phyloP scores from a whole-genome alignment of 768 basidiomycete genomes.

The Infundibulicybe gibba region DNA sequence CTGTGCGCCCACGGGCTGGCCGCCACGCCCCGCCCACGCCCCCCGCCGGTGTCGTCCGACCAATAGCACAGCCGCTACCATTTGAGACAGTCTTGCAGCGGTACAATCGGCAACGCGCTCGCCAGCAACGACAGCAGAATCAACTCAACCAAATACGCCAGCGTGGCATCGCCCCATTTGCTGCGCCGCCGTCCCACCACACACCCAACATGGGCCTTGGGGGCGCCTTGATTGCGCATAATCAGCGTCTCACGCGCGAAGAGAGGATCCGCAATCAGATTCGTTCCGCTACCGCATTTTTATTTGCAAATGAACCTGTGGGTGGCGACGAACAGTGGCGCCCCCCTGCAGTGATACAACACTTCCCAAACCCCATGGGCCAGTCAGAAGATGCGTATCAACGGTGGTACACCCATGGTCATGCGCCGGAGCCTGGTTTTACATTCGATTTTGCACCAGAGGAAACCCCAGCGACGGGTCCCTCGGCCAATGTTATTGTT shows the following conservation, averaged over 20 bases:
- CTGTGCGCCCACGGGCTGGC: conserved; percentile 23
- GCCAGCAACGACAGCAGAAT: conserved; percentile 8
- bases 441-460: conserved; percentile 61
- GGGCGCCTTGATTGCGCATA: conserved; percentile 51
- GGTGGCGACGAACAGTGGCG: neutral
- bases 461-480: conserved; percentile 18
- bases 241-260: conserved; percentile 17
- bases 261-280: conserved; percentile 7
- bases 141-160: conserved; percentile 19
- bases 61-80: conserved; percentile 46
- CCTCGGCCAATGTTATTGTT: conserved; percentile 28
- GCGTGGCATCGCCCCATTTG: conserved; percentile 19
- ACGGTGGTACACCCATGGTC: conserved; percentile 62
- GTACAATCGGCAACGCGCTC: conserved; percentile 9
- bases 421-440: conserved; percentile 54
- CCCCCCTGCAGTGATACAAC: neutral
- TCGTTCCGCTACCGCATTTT: conserved; percentile 7
- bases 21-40: conserved; percentile 24
- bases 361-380: conserved; percentile 2
- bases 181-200: conserved; percentile 48
- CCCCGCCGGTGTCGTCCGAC: conserved; percentile 39
- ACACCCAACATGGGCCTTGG: conserved; percentile 62
- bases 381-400: conserved; percentile 31
- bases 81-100: conserved; percentile 37
- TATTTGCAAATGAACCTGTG: conserved; percentile 10